Base-by-base conservation (phyloP, 306 rosid species). In the Castanea crenata region DNA sequence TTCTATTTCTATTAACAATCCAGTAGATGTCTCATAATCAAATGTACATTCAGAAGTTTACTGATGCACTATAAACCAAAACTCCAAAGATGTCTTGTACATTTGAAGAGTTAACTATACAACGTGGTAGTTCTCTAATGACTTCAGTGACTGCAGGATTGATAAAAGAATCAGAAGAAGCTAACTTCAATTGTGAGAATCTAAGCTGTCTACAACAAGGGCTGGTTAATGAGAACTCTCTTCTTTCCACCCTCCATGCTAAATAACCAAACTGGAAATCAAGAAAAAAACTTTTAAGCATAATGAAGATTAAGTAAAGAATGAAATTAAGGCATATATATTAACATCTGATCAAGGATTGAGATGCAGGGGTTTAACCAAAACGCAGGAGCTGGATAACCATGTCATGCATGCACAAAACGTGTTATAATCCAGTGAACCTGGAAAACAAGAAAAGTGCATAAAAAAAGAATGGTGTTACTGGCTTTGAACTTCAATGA, bases 391-490 rank as follows among this genome's bases (percentile, higher is more conserved):
- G 35, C 27, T 35, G 21, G 52, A 19, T 8, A 52, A 74, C 46
- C 51, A 54, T 27, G 84, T 82, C 85, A 83, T 5, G 76, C 78
- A 44, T 80, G 83, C 57, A 59, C 75, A 80, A 92, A 74, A 59
- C 77, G 86, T 29, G 87, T 58, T 73, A 94, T 87, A 58, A 91
- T 85, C 98, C 93, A 91, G 76, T 78, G 90, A 76, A 94, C 82
- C 98, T 92, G 91, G 74, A 5, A 62, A 75, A 52, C 5, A 80
- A 81, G 61, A 56, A 19, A 80, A 59, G 58, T 4, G 21, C 70
- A 85, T 29, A 19, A 65, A 52, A 71, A 23, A 62, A 25, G 5
- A 23, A 52, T 14, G n/a, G 76, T 49, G 55, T 64, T 52, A 71
- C 1, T 58, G 25, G 57, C 20, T 56, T 63, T 29, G 20, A 9